Base-by-base conservation (phyloP, 805 yeast genomes). In the Phaffomyces thermotolerans region DNA sequence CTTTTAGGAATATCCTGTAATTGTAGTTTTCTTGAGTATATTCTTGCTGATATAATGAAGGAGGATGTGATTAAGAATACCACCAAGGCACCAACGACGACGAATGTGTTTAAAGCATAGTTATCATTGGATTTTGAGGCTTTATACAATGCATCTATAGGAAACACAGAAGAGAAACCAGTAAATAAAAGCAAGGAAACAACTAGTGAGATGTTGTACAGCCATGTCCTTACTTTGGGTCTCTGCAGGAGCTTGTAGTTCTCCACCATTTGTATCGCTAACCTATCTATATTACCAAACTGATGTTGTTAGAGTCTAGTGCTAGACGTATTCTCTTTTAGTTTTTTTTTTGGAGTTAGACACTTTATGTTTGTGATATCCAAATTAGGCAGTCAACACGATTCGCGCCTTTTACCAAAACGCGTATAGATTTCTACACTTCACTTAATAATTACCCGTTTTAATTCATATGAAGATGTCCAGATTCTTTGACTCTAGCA, bases 51-150 rank as follows among this genome's bases (percentile, higher is more conserved):
- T 50, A 79, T 76, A 17, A 84, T 59, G 2, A 77, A 48, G 0
- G 79, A 49, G 4, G 79, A 63, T 7, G 73, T 52, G 1, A 82
- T 45, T 1, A 79, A 66, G 49, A 85, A 78, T 1, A 78, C 63
- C 3, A 79, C 86, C 53, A 85, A 71, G 7, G 84, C 87, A 37
- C 79, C 75, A 8, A 85, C 78, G 18, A 89, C 86, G 46, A 90
- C 86, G 49, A 90, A 81, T 4, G 91, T 77, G 58, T 89, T 87
- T 59, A 86, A 68, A 1, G 86, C 93, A 52, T 84, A 77, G 47
- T 76, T 75, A 12, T 68, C 67, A 3, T 78, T 68, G 1, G 82
- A 71, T 51, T 77, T 75, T 1, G 75, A 67, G 6, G 80, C 75
- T 54, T 75, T 81, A 1, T 71, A 70, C 47, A 89, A 78, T 27